phyloP scores from a whole-genome alignment of 352 stramenopile species.

The Pythium aphanidermatum region DNA sequence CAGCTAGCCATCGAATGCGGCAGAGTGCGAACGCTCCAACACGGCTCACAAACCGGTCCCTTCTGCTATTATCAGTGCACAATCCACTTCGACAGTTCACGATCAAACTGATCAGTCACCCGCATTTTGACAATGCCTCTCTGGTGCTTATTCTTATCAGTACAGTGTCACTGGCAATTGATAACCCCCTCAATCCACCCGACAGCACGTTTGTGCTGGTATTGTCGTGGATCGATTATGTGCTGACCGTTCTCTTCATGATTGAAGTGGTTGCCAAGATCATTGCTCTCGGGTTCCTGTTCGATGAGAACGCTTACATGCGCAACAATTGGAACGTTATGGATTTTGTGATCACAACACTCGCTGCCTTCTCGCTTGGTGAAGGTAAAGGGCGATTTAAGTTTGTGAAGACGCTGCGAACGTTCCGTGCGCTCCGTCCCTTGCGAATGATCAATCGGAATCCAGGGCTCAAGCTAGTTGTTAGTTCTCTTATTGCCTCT shows the following conservation, averaged over 20 bases:
- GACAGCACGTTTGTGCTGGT: conserved; percentile 33
- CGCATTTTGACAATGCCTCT: conserved; percentile 71
- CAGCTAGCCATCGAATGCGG: conserved; percentile 1
- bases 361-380: conserved; percentile 68
- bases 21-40: background rate
- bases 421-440: conserved; percentile 73
- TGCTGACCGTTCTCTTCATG: conserved; percentile 81
- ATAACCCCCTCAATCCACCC: conserved; percentile 59
- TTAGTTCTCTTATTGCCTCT: conserved; percentile 70
- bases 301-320: conserved; percentile 63
- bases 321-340: conserved; percentile 87
- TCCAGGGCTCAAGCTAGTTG: conserved; percentile 60
- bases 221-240: conserved; percentile 57
- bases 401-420: conserved; percentile 60
- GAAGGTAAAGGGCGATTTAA: conserved; percentile 62
- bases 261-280: conserved; percentile 86
- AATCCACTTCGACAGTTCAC: conserved; percentile 48
- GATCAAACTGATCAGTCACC: conserved; percentile 45
- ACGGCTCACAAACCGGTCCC: conserved; percentile 26
- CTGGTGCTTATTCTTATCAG: conserved; percentile 67
- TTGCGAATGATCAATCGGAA: conserved; percentile 83
- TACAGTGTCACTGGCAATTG: conserved; percentile 63
- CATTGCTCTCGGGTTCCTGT: conserved; percentile 68
- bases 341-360: conserved; percentile 83
- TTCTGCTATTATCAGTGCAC: conserved; percentile 34